Evolutionary conservation across 805 yeast genomes (phyloP).

Genomic region (Sungouiozyma intestinalis): DNA sequence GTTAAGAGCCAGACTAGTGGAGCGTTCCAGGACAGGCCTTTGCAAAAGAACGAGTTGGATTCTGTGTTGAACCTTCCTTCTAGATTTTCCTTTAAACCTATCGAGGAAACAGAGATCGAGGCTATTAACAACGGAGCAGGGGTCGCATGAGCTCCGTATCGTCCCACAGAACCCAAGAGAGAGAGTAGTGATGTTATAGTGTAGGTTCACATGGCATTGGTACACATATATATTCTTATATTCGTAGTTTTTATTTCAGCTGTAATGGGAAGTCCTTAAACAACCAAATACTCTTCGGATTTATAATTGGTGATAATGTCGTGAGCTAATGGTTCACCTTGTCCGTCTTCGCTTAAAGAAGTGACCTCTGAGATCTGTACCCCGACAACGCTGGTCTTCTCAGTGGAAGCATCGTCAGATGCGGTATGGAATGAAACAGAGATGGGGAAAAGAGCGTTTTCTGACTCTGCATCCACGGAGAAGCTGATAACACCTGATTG

Average conservation of each 20-base stretch:
- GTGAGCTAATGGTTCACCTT: constrained; percentile 49
- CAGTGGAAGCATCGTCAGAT: constrained; percentile 29
- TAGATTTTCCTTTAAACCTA: constrained; percentile 58
- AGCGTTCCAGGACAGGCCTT: constrained; percentile 24
- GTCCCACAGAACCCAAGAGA: neutral
- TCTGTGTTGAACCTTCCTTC: constrained; percentile 60
- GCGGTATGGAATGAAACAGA: constrained; percentile 50
- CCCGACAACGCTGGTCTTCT: constrained; percentile 40
- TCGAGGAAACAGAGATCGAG: constrained; percentile 64
- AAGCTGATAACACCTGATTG: constrained; percentile 71
- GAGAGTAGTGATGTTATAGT: constrained; percentile 2
- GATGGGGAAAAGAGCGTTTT: constrained; percentile 85
- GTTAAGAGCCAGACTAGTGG: neutral
- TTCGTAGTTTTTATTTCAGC: too few species aligned
- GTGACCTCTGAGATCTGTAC: constrained; percentile 55
- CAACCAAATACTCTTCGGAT: constrained; percentile 50
- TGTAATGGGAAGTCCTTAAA: too few species aligned
- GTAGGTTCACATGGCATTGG: neutral
- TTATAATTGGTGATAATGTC: constrained; percentile 48
- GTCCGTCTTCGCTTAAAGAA: constrained; percentile 21
- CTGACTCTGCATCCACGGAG: constrained; percentile 60
- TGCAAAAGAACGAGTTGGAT: constrained; percentile 31
- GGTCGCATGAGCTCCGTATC: constrained; percentile 10
- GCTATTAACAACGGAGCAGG: constrained; percentile 82
- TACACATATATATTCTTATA: neutral